These are phyloP conservation scores for Dothidotthia symphoricarpi DNA, from an alignment of 2,329 filamentous ascomycete genomes.

Conservation along the genomic window DNA sequence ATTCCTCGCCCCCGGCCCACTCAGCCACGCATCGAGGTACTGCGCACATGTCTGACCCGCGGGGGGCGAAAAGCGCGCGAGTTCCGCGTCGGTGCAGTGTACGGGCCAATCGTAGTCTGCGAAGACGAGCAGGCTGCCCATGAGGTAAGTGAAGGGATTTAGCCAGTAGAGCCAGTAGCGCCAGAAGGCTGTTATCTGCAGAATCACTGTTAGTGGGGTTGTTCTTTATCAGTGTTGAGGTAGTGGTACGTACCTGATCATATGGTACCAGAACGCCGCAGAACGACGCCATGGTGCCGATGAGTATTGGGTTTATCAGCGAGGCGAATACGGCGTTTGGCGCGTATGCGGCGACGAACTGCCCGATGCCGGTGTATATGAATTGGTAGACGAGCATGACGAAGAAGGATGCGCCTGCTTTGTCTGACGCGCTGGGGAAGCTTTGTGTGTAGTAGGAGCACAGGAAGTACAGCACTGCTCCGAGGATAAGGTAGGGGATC, in stretches of 20 bases:
- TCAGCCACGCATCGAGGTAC: conserved; percentile 57
- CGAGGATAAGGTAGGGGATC: conserved; percentile 63
- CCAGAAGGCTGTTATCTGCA: conserved; percentile 69
- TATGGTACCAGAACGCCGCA: conserved; percentile 63
- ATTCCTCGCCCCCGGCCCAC: conserved; percentile 43
- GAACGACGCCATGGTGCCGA: conserved; percentile 24
- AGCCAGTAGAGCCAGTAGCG: conserved; percentile 45
- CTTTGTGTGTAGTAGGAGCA: conserved; percentile 62
- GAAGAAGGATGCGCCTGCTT: conserved; percentile 51
- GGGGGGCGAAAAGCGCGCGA: conserved; percentile 50
- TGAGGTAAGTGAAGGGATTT: conserved; percentile 47
- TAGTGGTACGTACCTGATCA: too few species aligned
- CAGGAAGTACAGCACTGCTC: conserved; percentile 60
- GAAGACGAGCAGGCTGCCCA: conserved; percentile 43
- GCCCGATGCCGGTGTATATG: conserved; percentile 56
- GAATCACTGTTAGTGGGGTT: too few species aligned
- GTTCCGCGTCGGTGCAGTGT: conserved; percentile 37
- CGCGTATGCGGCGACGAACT: conserved; percentile 53
- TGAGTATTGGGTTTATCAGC: conserved; percentile 47
- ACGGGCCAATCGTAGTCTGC: conserved; percentile 45
- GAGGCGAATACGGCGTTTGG: conserved; percentile 51
- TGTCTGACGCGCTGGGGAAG: conserved; percentile 45
- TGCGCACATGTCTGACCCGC: conserved; percentile 55
- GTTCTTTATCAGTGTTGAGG: too few species aligned
- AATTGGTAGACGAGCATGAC: conserved; percentile 64